Conservation (phyloP, 495 filamentous ascomycete genomes). For the Aspergillus carlsbadensis region DNA sequence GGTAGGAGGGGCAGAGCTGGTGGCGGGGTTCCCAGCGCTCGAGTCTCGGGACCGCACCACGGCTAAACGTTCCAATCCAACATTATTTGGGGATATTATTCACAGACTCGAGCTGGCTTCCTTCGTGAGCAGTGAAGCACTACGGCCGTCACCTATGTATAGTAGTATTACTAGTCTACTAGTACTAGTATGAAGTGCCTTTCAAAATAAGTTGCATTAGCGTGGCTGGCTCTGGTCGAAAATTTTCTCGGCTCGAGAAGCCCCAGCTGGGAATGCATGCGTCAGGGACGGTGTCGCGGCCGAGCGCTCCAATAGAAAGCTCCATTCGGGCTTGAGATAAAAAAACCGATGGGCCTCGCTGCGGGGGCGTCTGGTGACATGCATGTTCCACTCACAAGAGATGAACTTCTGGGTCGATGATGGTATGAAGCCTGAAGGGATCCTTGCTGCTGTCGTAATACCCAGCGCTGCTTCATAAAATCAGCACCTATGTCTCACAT, state of each 20-base stretch:
- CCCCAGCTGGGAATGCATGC: conserved; percentile 2
- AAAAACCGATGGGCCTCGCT: conserved; percentile 12
- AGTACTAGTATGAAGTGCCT: too few species aligned
- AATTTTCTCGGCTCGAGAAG: conserved; percentile 6
- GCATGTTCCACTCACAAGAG: conserved; percentile 12
- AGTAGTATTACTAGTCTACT: too few species aligned
- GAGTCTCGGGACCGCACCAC: conserved; percentile 35
- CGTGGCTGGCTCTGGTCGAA: conserved; percentile 28
- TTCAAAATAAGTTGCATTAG: conserved; percentile 47
- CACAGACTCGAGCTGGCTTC: too few species aligned
- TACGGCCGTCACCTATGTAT: too few species aligned
- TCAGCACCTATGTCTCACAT: too few species aligned
- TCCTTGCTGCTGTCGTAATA: conserved; percentile 21
- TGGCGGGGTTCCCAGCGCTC: conserved; percentile 36
- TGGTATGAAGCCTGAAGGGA: too few species aligned
- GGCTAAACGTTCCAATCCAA: conserved; percentile 3
- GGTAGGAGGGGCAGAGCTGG: conserved; percentile 1
- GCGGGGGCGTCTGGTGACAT: conserved; percentile 25
- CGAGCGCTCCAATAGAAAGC: conserved; percentile 6
- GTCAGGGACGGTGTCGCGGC: not conserved
- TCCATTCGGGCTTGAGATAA: conserved; percentile 5
- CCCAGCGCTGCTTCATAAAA: not conserved
- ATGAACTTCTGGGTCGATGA: conserved; percentile 11
- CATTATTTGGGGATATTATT: too few species aligned
- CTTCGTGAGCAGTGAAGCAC: too few species aligned